These are phyloP conservation scores for Sclerotinia spermophila DNA, from an alignment of 2,329 filamentous ascomycete genomes.

Conservation along the genomic window DNA sequence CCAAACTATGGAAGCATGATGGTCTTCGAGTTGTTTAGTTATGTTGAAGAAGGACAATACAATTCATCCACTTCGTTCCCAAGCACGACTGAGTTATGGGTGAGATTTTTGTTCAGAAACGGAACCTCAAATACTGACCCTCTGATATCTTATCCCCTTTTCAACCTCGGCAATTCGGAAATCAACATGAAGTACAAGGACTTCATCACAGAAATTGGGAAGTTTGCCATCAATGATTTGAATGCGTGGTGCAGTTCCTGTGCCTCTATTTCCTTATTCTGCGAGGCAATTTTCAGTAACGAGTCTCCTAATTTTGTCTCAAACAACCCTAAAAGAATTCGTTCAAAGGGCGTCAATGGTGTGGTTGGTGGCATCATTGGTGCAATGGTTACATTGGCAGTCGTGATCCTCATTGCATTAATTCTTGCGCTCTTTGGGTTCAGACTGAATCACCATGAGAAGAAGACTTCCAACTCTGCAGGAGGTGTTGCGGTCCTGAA, in stretches of 20 bases:
- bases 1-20: conserved; percentile 72
- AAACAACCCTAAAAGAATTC: neutral
- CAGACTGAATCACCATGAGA: conserved; percentile 24
- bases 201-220: conserved; percentile 29
- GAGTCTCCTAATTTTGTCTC: neutral
- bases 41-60: conserved; percentile 30
- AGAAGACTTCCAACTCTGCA: neutral
- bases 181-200: conserved; percentile 34
- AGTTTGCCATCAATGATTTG: conserved; percentile 27
- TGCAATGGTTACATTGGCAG: conserved; percentile 29
- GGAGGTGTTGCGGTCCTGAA: conserved; percentile 20
- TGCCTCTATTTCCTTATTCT: conserved; percentile 29
- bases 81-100: conserved; percentile 40
- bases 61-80: conserved; percentile 36
- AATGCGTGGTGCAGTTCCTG: conserved; percentile 34
- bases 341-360: conserved; percentile 3
- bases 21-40: conserved; percentile 63
- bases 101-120: conserved; percentile 56
- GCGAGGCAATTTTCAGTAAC: conserved; percentile 24
- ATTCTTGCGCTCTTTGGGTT: conserved; percentile 30
- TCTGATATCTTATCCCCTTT: conserved; percentile 36
- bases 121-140: conserved; percentile 41
- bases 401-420: conserved; percentile 20
- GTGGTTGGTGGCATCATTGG: conserved; percentile 35
- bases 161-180: conserved; percentile 31